Conservation (phyloP, 345 rosid genomes). For the Salix caprea region DNA sequence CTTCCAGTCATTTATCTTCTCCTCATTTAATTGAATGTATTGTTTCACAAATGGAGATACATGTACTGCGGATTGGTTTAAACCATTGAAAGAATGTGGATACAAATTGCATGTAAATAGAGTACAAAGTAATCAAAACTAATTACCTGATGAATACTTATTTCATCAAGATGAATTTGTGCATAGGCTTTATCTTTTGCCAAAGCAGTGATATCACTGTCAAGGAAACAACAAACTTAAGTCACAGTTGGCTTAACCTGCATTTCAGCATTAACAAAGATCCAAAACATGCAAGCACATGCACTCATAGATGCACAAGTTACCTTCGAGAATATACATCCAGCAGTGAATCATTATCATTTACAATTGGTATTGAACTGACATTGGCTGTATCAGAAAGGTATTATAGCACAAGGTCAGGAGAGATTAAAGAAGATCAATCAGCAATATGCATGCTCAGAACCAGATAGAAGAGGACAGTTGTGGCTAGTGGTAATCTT, state of each 20-base stretch:
- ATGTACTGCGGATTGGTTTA: neutral
- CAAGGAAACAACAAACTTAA: constrained; percentile 1
- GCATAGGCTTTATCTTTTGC: constrained; percentile 91
- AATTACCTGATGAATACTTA: constrained; percentile 83
- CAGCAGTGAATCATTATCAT: constrained; percentile 73
- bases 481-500: neutral
- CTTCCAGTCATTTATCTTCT: neutral
- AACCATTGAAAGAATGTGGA: neutral
- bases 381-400: constrained; percentile 60
- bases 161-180: constrained; percentile 85
- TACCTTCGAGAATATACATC: constrained; percentile 85
- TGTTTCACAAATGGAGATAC: neutral
- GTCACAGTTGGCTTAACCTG: neutral
- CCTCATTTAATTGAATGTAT: neutral
- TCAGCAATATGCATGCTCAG: neutral
- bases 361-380: constrained; percentile 88
- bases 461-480: neutral
- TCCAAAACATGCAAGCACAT: neutral
- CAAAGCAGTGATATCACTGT: constrained; percentile 81
- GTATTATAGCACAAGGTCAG: constrained; percentile 11
- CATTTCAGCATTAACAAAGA: neutral
- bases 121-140: neutral
- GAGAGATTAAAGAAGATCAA: neutral
- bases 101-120: neutral
- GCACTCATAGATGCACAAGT: neutral